Evolutionary conservation across 495 filamentous ascomycete genomes (phyloP).

Genomic region (Barbatosphaeria neglecta): DNA sequence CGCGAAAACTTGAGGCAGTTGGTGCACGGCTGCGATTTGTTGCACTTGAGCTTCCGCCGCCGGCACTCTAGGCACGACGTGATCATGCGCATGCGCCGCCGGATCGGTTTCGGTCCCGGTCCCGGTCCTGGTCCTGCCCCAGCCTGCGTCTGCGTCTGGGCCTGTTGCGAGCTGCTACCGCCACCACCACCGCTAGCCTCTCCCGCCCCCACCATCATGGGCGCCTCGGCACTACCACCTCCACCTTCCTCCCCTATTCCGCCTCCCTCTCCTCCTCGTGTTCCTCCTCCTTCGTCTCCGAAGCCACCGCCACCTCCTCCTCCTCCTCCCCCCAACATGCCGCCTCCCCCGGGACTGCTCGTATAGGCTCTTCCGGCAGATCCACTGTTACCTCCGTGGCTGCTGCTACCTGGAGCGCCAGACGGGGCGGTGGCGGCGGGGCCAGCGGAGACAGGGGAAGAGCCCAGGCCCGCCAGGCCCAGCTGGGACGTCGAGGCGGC

Average conservation of each 20-base stretch:
- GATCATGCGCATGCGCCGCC: constrained; percentile 57
- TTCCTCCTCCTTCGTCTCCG: not conserved
- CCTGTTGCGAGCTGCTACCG: too few species aligned
- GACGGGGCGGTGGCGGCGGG: not conserved
- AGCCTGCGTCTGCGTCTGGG: too few species aligned
- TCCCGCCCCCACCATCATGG: not conserved
- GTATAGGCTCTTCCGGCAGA: not conserved
- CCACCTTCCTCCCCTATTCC: not conserved
- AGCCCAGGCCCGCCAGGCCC: not conserved
- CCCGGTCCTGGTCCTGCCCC: not conserved
- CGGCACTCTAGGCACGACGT: constrained; percentile 62
- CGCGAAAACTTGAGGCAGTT: constrained; percentile 53
- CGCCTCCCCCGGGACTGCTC: not conserved
- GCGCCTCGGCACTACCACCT: not conserved
- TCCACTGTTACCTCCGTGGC: not conserved
- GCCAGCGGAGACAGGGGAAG: not conserved
- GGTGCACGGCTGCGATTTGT: constrained; percentile 59
- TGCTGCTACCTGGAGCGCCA: not conserved
- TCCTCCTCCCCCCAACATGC: not conserved
- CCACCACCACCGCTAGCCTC: not conserved
- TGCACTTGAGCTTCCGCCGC: constrained; percentile 69
- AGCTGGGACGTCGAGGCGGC: not conserved
- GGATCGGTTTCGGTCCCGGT: constrained; percentile 30
- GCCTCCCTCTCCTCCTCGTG: not conserved
- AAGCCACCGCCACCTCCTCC: not conserved